Base-by-base conservation (phyloP, 192 early-diverging fungal species). In the Entomortierella beljakovae region DNA sequence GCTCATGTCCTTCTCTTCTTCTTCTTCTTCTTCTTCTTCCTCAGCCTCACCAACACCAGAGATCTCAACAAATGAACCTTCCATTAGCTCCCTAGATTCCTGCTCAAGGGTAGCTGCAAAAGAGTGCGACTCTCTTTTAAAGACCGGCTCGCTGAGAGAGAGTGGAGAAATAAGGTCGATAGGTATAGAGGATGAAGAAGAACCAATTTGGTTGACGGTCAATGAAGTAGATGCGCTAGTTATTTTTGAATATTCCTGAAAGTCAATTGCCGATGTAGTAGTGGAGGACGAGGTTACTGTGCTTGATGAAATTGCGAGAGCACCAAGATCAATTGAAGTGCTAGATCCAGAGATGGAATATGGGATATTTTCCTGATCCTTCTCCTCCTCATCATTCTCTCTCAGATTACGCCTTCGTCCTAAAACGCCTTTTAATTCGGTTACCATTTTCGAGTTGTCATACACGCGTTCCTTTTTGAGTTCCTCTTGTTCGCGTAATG, bases 341-440 rank as follows among this genome's bases (percentile, higher is more conserved):
- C n/a, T n/a, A n/a, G 56, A 23, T 29, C 13, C 33, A 11, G 54
- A 29, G 54, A 3, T 6, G 37, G 37, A 11, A n/a, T n/a, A n/a
- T n/a, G n/a, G n/a, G n/a, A n/a, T n/a, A n/a, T n/a, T n/a, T 46
- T 35, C 50, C 4, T 53, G 29, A 10, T 64, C 20, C 25, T 51
- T 18, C 22, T 64, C 25, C 2, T 75, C 72, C 16, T 65, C 68
- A n/a, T 76, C 81, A 11, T 61, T 40, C 31, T 70, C 67, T 28
- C 68, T 25, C 18, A 71, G 49, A 34, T 70, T 71, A 22, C 71
- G 71, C 25, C 69, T 80, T 23, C 88, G 71, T 52, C 81, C 80
- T 26, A 89, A 61, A 22, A 89, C 88, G 74, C 81, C 82, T 43
- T 89, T 89, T 23, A 89, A 58, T 56, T 89, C 88, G 60, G 84